Conservation (phyloP, 2,329 filamentous ascomycete species). For the Diaporthe sp. region DNA sequence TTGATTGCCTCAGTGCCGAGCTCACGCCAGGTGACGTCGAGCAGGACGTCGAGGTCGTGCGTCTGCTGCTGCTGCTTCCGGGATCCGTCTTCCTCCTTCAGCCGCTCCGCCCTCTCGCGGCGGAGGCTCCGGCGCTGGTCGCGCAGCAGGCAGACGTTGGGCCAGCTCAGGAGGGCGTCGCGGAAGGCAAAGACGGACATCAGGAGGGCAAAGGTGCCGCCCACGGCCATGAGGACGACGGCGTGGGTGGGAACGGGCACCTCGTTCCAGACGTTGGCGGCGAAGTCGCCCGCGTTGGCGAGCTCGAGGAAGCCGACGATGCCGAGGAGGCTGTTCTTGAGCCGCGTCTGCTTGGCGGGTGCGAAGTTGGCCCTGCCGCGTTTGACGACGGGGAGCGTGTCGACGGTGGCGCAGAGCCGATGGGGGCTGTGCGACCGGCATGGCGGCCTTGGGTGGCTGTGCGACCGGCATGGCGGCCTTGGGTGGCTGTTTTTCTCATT, state of each 20-base stretch:
- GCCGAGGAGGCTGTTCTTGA: conserved; percentile 41
- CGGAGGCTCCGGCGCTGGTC: conserved; percentile 52
- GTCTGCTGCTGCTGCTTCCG: not conserved
- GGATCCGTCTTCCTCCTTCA: conserved; percentile 41
- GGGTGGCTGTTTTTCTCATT: conserved; percentile 1
- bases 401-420: conserved; percentile 7
- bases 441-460: not conserved
- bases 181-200: conserved; percentile 60
- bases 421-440: not conserved
- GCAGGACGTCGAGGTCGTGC: conserved; percentile 50
- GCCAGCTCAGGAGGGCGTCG: conserved; percentile 59
- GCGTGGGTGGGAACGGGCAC: conserved; percentile 64
- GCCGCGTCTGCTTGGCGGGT: conserved; percentile 2
- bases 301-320: conserved; percentile 65
- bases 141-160: conserved; percentile 60
- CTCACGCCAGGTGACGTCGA: conserved; percentile 62
- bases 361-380: not conserved
- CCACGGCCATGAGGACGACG: conserved; percentile 65
- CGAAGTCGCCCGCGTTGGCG: conserved; percentile 68
- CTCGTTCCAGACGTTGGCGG: conserved; percentile 70
- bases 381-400: conserved; percentile 2
- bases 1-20: conserved; percentile 64
- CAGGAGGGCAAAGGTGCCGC: conserved; percentile 60
- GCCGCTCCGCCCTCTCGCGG: conserved; percentile 16
- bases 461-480: not conserved